Evolutionary conservation across 2,329 filamentous ascomycete species (phyloP).

Genomic region (Fusarium siculi): DNA sequence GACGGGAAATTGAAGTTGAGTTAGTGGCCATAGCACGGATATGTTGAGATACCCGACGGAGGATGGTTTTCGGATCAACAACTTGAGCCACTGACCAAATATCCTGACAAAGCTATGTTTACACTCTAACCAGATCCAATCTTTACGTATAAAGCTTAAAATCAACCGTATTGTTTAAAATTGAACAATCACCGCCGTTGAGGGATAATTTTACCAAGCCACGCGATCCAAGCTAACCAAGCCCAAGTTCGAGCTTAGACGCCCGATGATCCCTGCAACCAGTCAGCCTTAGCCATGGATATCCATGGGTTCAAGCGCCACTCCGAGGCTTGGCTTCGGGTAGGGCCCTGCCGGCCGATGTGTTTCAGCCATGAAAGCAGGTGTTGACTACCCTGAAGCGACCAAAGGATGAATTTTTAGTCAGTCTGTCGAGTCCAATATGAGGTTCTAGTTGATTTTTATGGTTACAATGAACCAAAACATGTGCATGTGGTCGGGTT

Average conservation of each 20-base stretch:
- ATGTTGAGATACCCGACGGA: not conserved
- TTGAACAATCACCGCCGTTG: not conserved
- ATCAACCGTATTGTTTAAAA: not conserved
- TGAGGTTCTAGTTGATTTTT: rapidly evolving
- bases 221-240: not conserved
- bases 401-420: not conserved
- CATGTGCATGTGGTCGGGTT: too few species aligned
- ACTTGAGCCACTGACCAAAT: not conserved
- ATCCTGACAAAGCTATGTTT: too few species aligned
- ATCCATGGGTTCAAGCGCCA: not conserved
- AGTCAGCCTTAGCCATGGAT: slow-evolving; percentile 2
- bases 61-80: not conserved
- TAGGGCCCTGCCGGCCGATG: slow-evolving; percentile 6
- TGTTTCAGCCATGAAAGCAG: not conserved
- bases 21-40: not conserved
- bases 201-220: not conserved
- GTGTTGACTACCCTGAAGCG: not conserved
- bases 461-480: too few species aligned
- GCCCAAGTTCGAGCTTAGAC: not conserved
- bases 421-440: not conserved
- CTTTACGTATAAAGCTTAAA: not conserved
- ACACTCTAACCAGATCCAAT: not conserved
- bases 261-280: not conserved
- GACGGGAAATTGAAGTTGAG: slow-evolving; percentile 7
- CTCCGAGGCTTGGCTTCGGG: slow-evolving; percentile 11